Base-by-base conservation (phyloP, 1,139 yeast genomes). In the Protomyces lactucae-debilis region DNA sequence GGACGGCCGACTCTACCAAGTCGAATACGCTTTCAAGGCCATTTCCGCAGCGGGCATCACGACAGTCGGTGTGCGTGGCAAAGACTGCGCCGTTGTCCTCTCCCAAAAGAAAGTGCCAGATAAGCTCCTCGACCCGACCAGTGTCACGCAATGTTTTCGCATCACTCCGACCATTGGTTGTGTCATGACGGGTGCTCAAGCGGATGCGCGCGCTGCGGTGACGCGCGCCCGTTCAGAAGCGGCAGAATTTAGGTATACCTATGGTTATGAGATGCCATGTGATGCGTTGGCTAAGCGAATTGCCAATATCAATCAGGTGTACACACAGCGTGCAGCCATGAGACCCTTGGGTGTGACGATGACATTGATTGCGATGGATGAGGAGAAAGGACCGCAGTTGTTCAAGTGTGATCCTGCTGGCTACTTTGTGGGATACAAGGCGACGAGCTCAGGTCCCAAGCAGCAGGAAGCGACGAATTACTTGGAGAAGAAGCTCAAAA, bases 241-340 rank as follows among this genome's bases (percentile, higher is more conserved):
- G 35, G 92, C 96, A 16, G 98, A 93, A 74, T 93, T 90, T 79
- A 83, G 90, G 73, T 92, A 93, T 78, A 87, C 88, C 75, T 89
- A 89, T 75, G 99, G 99, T 40, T 93, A 91, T 74, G 97, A 90
- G 73, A 92, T 93, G 90, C 98, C 99, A 1, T 91, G 90, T 69
- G 97, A 91, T 73, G 91, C 88, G 59, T 80, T 93, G 72, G 91
- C 97, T 59, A 93, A 92, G 79, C 83, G 97, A 74, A 87, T 93
- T 87, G 99, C 98, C 66, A 93, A 93, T 74, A 78, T 91, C 72
- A 88, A 96, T 57, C 99, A 93, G 79, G 84, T 93, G 69, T 93
- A 91, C 76, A 93, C 99, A 55, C 99, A 93, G 77, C 83, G 98
- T 74, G 99, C 99, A n/a, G 93, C 93, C 76, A 93, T 93, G 98